Conservation (phyloP, 1,139 yeast genomes). For the Candida neerlandica region DNA sequence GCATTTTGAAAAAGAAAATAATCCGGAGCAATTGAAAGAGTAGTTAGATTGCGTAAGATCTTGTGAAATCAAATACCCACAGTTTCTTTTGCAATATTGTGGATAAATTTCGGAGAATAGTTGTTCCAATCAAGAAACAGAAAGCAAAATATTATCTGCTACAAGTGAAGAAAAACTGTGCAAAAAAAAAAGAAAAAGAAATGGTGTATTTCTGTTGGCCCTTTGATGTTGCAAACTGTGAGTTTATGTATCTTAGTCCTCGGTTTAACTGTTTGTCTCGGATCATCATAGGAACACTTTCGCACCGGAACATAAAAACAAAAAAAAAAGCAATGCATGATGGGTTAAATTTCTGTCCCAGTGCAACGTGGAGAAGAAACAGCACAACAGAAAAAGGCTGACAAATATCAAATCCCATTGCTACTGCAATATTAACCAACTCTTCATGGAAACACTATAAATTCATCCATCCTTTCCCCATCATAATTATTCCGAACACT, state of each 20-base stretch:
- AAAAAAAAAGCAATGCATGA: neutral
- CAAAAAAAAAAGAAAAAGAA: neutral
- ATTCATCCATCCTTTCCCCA: neutral
- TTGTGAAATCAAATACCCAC: too few relatives aligned
- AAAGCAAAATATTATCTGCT: neutral
- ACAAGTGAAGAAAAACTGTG: neutral
- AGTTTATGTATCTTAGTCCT: too few relatives aligned
- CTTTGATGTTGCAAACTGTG: neutral
- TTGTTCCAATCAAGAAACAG: too few relatives aligned
- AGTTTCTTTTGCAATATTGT: too few relatives aligned
- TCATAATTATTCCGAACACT: neutral
- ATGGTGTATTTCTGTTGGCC: neutral
- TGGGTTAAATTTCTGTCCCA: neutral
- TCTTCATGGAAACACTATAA: neutral
- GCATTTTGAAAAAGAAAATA: neutral
- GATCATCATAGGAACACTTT: too few relatives aligned
- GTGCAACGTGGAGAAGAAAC: conserved; percentile 4
- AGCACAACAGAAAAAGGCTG: neutral
- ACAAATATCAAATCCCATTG: neutral
- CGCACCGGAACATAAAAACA: neutral
- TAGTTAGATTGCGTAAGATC: too few relatives aligned
- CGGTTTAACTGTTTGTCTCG: too few relatives aligned
- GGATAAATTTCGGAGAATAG: too few relatives aligned
- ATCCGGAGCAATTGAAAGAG: neutral
- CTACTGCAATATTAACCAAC: neutral